Evolutionary conservation across 192 early-diverging fungal species (phyloP).

Genomic region (Chytriomyces sp.): DNA sequence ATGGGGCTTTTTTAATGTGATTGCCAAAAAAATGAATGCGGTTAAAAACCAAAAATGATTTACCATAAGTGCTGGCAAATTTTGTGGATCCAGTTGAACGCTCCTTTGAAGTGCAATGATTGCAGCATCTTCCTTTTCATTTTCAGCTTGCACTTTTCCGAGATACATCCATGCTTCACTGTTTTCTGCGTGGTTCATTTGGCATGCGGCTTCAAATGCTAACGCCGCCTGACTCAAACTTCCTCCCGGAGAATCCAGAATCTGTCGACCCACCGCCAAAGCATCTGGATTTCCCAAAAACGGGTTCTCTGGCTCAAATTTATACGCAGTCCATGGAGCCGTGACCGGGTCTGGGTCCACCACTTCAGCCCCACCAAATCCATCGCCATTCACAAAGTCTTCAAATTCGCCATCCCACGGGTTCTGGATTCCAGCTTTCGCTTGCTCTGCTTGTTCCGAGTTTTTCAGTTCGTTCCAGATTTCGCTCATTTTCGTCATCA

Average conservation of each 20-base stretch:
- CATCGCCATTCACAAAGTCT: constrained; percentile 49
- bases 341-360: constrained; percentile 41
- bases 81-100: constrained; percentile 62
- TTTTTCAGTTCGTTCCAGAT: constrained; percentile 57
- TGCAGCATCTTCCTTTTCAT: constrained; percentile 87
- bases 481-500: constrained; percentile 31
- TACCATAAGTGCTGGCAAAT: constrained; percentile 44
- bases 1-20: background rate
- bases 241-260: constrained; percentile 47
- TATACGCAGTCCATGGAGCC: constrained; percentile 57
- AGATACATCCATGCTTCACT: constrained; percentile 80
- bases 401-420: constrained; percentile 50
- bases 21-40: too few species aligned
- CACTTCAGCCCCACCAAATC: constrained; percentile 36
- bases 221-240: constrained; percentile 82
- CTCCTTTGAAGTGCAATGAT: constrained; percentile 85
- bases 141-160: constrained; percentile 89
- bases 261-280: constrained; percentile 39
- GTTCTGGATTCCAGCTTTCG: constrained; percentile 5
- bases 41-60: constrained; percentile 29
- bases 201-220: constrained; percentile 85
- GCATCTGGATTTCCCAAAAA: constrained; percentile 56
- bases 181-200: constrained; percentile 67
- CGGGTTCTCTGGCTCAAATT: constrained; percentile 76
- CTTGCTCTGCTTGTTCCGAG: constrained; percentile 4